Conservation (phyloP, 352 stramenopile genomes). For the Phytophthora uliginosa region DNA sequence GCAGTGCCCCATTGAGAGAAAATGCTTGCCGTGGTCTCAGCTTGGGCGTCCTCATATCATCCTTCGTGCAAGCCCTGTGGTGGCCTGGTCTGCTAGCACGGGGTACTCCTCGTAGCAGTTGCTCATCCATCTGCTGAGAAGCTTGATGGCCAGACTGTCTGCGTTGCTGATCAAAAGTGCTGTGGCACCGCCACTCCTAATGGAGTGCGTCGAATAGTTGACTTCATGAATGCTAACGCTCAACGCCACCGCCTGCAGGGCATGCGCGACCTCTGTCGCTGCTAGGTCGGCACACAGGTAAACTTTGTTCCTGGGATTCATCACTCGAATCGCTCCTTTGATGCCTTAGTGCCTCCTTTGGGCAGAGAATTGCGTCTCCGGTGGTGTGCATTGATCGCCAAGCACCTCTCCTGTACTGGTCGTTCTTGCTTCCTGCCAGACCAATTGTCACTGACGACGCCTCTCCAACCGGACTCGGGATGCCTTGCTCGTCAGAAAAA, state of each 20-base stretch:
- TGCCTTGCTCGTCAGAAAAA: not conserved
- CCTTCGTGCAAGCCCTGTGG: not conserved
- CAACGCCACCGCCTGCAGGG: not conserved
- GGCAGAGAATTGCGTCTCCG: not conserved
- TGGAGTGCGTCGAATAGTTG: not conserved
- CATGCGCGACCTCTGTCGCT: not conserved
- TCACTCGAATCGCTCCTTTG: not conserved
- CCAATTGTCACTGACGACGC: conserved; percentile 11
- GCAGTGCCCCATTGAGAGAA: too few species aligned
- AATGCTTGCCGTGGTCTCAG: too few species aligned
- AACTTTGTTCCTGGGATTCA: not conserved
- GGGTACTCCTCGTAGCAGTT: not conserved
- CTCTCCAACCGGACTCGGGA: not conserved
- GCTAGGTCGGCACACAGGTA: not conserved
- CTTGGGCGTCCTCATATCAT: not conserved
- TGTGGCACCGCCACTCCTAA: not conserved
- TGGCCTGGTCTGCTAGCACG: not conserved
- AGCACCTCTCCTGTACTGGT: conserved; percentile 1
- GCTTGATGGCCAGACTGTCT: not conserved
- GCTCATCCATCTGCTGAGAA: not conserved
- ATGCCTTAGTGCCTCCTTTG: not conserved
- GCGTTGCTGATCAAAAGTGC: not conserved
- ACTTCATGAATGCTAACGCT: not conserved
- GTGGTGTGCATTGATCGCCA: conserved; percentile 5
- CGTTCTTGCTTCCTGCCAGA: conserved; percentile 7